Conservation (phyloP, 495 filamentous ascomycete species). For the Penicillium nucicola region DNA sequence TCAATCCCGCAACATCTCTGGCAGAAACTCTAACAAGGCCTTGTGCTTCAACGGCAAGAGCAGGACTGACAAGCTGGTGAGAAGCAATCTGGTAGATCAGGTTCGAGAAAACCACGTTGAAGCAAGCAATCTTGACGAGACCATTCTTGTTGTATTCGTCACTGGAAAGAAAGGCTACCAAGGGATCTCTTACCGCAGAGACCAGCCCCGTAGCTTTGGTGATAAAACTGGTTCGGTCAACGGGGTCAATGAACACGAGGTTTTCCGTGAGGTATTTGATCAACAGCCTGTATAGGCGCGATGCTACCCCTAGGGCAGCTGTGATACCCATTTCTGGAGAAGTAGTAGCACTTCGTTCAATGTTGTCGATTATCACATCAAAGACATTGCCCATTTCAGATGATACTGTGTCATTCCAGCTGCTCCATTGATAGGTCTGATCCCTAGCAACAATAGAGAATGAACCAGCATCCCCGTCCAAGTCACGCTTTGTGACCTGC, state of each 20-base stretch:
- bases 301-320: neutral
- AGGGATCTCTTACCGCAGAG: conserved; percentile 23
- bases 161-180: conserved; percentile 20
- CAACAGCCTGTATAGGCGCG: conserved; percentile 28
- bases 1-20: conserved; percentile 38
- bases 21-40: conserved; percentile 29
- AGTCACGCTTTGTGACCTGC: conserved; percentile 24
- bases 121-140: conserved; percentile 25
- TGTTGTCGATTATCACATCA: conserved; percentile 44
- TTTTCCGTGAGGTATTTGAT: conserved; percentile 47
- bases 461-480: conserved; percentile 31
- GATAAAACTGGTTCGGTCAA: conserved; percentile 43
- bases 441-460: conserved; percentile 45
- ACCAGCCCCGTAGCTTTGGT: conserved; percentile 28
- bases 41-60: conserved; percentile 19
- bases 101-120: conserved; percentile 39
- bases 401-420: conserved; percentile 67
- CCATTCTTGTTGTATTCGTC: conserved; percentile 13
- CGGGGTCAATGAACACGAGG: conserved; percentile 51
- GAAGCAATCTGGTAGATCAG: conserved; percentile 40
- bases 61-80: conserved; percentile 30
- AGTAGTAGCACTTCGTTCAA: conserved; percentile 13
- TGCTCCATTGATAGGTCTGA: conserved; percentile 57
- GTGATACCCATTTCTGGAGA: neutral
- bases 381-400: conserved; percentile 63